Base-by-base conservation (phyloP, 345 rosid genomes). In the Hibiscus tridactylites region DNA sequence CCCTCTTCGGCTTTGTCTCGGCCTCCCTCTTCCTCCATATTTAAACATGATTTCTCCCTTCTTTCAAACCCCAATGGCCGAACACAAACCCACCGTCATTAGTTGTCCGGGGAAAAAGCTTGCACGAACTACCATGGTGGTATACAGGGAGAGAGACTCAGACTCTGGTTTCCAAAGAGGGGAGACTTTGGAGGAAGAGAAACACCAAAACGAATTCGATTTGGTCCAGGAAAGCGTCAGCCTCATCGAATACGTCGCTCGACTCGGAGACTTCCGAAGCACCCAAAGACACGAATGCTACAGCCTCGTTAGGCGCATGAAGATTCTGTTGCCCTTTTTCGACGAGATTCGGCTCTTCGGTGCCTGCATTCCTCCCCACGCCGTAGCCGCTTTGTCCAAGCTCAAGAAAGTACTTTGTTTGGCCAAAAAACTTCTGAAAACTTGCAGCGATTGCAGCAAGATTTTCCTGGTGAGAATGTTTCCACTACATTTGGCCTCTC, bases 361-460 rank as follows among this genome's bases (percentile, higher is more conserved):
- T 5, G 37, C 71, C 7, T 77, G 84, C 0, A 73, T 85, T 49
- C 12, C 83, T 3, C 79, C 76, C 10, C 31, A 56, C 1, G 80
- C 75, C 42, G 58, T 29, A 12, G 58, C 52, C 44, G 72, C 64
- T 60, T 67, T 92, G 59, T 11, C 52, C 17, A 78, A 73, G 49
- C 59, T 90, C 76, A 87, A 84, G 81, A 84, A 84, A 72, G 86
- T 83, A 0, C 65, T 87, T 72, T 4, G 79, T 29, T 11, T 68
- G 61, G 88, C 91, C 0, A 85, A 21, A 74, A 88, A 82, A 76
- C 64, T 90, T 62, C 28, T 90, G 78, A 79, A 63, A 61, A 71
- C 77, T 67, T 90, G 96, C 75, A 87, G 85, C 13, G 84, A 82
- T 63, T 94, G 94, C n/a, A 90, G 98, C 90, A 92, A 90, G 83